Evolutionary conservation across 2,329 filamentous ascomycete species (phyloP), one percentile per base, ranked within the genome.

Genomic region (Botrytis aclada): DNA sequence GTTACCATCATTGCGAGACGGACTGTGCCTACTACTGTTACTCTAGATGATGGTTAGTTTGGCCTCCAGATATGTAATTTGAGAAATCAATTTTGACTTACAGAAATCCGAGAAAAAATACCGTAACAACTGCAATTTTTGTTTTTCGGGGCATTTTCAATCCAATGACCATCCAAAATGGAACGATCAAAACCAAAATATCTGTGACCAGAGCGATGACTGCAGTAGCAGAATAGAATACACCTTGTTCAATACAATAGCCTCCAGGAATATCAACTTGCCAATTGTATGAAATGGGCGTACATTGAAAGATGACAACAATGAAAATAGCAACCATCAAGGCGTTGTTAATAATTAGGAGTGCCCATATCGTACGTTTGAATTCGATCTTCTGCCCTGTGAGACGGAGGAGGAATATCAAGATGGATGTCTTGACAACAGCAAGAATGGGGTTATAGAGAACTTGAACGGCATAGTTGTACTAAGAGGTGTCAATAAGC

Each of bases 81-180:
- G 22, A 25, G 32, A 20, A 18, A 20, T 0, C 1, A 14, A 18
- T 8, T 9, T 56, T 14, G 34, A 56, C 45, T 29, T 67, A 67
- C 64, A 67, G 7, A 8, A 29, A 32, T 7, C 64, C 45, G 8
- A 67, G n/a, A 32, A 56, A 67, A 4, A 67, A 67, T 25, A 56
- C 25, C 3, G 7, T 25, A 47, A 56, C 41, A 3, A 56, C 64
- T 8, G 64, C 45, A 6, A 67, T 9, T 39, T 67, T 67, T 22
- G 47, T 41, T 67, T 39, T 56, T 20, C 43, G 32, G 8, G 64
- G 22, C 64, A 67, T 67, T 39, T 67, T 67, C 64, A 67, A 67
- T n/a, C 22, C 32, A 25, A 39, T n/a, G 22, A 67, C 47, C 14
- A 67, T 67, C 22, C 64, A 67, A 10, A 67, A 37, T 67, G 45